Conservation (phyloP, 805 yeast species). For the Sugiyamaella qingdaonensis region DNA sequence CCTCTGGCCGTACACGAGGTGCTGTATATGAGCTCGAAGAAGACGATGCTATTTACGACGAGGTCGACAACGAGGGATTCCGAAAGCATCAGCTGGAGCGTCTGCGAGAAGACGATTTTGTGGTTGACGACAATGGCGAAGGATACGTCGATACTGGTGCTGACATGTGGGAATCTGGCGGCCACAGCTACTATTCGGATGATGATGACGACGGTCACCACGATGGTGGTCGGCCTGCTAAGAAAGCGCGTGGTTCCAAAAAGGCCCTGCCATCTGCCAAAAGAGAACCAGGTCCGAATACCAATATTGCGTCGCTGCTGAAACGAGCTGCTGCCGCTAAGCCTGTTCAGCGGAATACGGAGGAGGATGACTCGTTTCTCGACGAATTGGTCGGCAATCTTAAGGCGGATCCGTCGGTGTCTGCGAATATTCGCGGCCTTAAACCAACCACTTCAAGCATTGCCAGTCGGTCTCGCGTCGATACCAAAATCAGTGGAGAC, state of each 20-base stretch:
- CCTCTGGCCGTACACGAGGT: slow-evolving; percentile 25
- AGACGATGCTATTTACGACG: slow-evolving; percentile 70
- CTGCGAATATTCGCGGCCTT: slow-evolving; percentile 17
- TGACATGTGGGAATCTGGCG: slow-evolving; percentile 75
- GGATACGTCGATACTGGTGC: slow-evolving; percentile 93
- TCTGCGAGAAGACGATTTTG: slow-evolving; percentile 83
- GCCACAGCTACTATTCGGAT: slow-evolving; percentile 33
- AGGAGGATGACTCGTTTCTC: slow-evolving; percentile 48
- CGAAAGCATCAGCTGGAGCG: slow-evolving; percentile 74
- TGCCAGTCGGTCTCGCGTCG: neutral
- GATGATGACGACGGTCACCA: slow-evolving; percentile 27
- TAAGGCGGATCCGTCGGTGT: slow-evolving; percentile 26
- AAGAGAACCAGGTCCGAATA: slow-evolving; percentile 22
- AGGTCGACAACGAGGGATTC: slow-evolving; percentile 76
- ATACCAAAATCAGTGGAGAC: neutral
- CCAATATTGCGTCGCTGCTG: slow-evolving; percentile 37
- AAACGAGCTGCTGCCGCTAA: slow-evolving; percentile 49
- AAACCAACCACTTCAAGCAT: neutral
- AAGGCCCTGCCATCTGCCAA: slow-evolving; percentile 19
- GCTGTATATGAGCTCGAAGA: slow-evolving; percentile 46
- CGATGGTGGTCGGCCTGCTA: slow-evolving; percentile 20
- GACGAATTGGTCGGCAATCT: slow-evolving; percentile 68
- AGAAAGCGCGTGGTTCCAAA: slow-evolving; percentile 27
- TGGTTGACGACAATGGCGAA: slow-evolving; percentile 88
- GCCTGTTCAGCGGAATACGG: slow-evolving; percentile 28